Percentiles rank a stretch among this genome's conserved stretches.
These are phyloP conservation scores for Quercus phellos DNA, from an alignment of 331 rosid genomes.

Conservation along the genomic window DNA sequence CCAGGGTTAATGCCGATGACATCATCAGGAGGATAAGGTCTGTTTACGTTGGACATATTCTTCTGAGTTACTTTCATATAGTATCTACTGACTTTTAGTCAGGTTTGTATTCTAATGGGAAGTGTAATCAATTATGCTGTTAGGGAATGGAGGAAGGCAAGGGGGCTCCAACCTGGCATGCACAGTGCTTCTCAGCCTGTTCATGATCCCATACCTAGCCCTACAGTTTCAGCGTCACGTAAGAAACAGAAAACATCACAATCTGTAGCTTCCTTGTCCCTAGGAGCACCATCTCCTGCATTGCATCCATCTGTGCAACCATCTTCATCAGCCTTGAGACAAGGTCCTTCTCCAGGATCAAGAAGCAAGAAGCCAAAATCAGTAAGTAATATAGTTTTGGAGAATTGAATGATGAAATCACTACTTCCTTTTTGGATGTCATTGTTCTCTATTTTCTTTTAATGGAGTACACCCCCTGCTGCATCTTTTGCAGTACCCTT, in stretches of 20 bases:
- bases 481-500: constrained; percentile 56
- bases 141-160: constrained; percentile 91
- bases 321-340: constrained; percentile 40
- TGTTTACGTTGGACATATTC: constrained; percentile 3
- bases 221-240: constrained; percentile 67
- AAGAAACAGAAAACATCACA: constrained; percentile 83
- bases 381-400: constrained; percentile 30
- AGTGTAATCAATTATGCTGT: constrained; percentile 10
- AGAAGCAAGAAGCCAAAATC: constrained; percentile 55
- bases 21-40: constrained; percentile 76
- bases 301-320: constrained; percentile 40
- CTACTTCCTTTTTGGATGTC: neutral
- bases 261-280: constrained; percentile 46
- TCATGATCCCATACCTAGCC: constrained; percentile 65
- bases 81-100: neutral
- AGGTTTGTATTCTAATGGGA: constrained; percentile 7
- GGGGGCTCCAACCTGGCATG: constrained; percentile 59
- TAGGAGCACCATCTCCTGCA: constrained; percentile 24
- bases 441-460: constrained; percentile 5
- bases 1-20: constrained; percentile 84
- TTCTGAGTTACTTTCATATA: constrained; percentile 2
- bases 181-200: constrained; percentile 57
- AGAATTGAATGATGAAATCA: neutral
- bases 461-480: constrained; percentile 39
- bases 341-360: constrained; percentile 45